Evolutionary conservation across 2,329 filamentous ascomycete genomes (phyloP).

Genomic region (Macrophomina tecta): DNA sequence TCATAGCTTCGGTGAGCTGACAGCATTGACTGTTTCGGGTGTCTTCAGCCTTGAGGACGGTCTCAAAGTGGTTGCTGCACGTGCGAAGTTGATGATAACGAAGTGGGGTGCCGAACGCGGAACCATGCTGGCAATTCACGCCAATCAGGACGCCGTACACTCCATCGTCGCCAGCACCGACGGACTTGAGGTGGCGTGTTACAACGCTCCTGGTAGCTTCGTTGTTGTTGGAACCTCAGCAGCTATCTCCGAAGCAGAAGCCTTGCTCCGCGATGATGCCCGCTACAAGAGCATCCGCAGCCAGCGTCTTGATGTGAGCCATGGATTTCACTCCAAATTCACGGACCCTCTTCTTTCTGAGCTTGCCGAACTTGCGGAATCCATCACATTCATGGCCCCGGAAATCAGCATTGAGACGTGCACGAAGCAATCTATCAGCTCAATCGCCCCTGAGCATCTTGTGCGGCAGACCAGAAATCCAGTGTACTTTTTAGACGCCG

Average conservation of each 20-base stretch:
- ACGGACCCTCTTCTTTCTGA: constrained; percentile 36
- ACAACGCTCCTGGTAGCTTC: background rate
- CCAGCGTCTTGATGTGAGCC: constrained; percentile 35
- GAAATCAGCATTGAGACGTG: background rate
- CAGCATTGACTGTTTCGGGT: constrained; percentile 45
- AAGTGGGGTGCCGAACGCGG: background rate
- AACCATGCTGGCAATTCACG: background rate
- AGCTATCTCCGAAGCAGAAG: background rate
- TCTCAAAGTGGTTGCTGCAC: constrained; percentile 35
- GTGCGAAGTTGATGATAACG: constrained; percentile 31
- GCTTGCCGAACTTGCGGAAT: constrained; percentile 13
- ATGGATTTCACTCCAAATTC: constrained; percentile 40
- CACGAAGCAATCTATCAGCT: background rate
- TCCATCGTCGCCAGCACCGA: background rate
- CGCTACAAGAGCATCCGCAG: constrained; percentile 32
- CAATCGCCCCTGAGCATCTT: background rate
- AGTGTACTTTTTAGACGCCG: constrained; percentile 35
- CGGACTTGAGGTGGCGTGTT: background rate
- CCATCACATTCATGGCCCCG: background rate
- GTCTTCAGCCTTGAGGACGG: constrained; percentile 40
- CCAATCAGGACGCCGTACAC: background rate
- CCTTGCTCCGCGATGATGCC: background rate
- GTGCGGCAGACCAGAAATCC: constrained; percentile 34
- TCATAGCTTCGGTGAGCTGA: constrained; percentile 47
- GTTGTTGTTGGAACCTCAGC: background rate